Conservation (phyloP, 1,139 yeast species). For the Arxiozyma heterogenica region DNA sequence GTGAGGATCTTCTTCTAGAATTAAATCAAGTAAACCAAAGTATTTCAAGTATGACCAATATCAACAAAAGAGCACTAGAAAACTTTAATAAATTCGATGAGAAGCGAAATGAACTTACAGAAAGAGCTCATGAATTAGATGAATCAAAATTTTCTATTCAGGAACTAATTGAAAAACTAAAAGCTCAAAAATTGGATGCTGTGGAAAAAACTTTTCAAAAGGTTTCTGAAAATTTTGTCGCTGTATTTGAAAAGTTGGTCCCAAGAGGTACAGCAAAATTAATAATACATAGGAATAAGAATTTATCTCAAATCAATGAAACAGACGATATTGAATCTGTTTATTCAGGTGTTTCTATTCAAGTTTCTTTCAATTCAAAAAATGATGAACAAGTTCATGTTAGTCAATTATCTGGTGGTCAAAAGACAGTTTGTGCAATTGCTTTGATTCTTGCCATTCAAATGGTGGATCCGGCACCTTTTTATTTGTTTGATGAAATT, state of each 20-base stretch:
- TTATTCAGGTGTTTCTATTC: conserved; percentile 74
- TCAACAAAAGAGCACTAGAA: conserved; percentile 85
- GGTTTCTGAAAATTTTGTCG: conserved; percentile 64
- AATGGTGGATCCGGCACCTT: conserved; percentile 93
- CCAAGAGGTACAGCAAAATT: conserved; percentile 76
- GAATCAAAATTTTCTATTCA: conserved; percentile 67
- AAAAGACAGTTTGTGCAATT: conserved; percentile 88
- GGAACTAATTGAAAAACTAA: conserved; percentile 59
- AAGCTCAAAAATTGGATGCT: conserved; percentile 74
- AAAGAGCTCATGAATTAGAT: conserved; percentile 61
- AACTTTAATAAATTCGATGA: conserved; percentile 68
- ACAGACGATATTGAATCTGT: conserved; percentile 38
- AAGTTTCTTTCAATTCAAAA: conserved; percentile 84
- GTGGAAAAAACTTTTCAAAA: conserved; percentile 69
- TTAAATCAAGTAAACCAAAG: conserved; percentile 51
- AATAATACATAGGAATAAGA: conserved; percentile 40
- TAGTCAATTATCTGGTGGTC: conserved; percentile 94
- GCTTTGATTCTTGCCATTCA: conserved; percentile 90
- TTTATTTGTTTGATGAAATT: conserved; percentile 88
- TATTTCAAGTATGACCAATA: conserved; percentile 59
- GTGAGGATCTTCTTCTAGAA: conserved; percentile 48
- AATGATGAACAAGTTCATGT: conserved; percentile 80
- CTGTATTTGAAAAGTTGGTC: conserved; percentile 69
- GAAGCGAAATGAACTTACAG: conserved; percentile 58
- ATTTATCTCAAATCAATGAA: conserved; percentile 19